These are phyloP conservation scores for Syzygium grande DNA, from an alignment of 345 rosid genomes.

Conservation along the genomic window DNA sequence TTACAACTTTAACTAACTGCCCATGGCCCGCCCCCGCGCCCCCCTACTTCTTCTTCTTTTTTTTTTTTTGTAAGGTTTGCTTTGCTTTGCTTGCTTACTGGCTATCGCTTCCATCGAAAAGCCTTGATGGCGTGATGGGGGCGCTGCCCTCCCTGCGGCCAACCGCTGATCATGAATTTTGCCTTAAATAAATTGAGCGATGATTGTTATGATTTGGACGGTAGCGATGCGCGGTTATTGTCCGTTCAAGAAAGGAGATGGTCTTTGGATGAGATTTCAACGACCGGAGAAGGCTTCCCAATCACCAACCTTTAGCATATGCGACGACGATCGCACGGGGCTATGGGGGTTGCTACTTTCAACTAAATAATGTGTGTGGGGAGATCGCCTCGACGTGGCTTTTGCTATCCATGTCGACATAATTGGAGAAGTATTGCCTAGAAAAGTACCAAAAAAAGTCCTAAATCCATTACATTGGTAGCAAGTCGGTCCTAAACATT, in stretches of 20 bases:
- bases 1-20: constrained; percentile 15
- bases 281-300: background rate
- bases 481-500: too few relatives aligned
- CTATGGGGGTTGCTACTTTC: too few relatives aligned
- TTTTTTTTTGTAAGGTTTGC: too few relatives aligned
- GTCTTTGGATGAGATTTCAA: background rate
- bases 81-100: background rate
- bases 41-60: background rate
- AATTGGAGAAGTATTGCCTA: background rate
- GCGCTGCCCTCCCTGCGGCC: background rate
- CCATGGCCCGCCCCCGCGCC: background rate
- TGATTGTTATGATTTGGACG: too few relatives aligned
- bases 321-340: background rate
- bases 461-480: too few relatives aligned
- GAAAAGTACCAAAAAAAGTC: too few relatives aligned
- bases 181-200: background rate
- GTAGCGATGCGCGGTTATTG: background rate
- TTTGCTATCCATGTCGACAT: background rate
- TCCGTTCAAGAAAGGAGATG: background rate
- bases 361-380: background rate
- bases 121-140: background rate
- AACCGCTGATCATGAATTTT: background rate
- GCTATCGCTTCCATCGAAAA: background rate
- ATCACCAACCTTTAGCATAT: background rate
- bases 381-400: background rate